Base-by-base conservation (phyloP, 306 rosid species). In the Citrullus amarus region DNA sequence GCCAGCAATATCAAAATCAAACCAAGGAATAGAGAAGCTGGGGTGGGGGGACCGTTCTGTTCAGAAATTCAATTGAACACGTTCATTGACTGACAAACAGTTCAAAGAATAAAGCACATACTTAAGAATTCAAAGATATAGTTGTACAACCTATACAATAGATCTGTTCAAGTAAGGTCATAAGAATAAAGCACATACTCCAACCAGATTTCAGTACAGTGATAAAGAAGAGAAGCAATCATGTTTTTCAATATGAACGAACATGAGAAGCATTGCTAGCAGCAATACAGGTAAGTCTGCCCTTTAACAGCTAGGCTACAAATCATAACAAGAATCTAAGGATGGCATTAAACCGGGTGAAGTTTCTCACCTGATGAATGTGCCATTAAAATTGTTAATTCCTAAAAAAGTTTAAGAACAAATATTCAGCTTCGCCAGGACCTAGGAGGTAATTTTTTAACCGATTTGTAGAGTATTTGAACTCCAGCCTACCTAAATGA, bases 1-100 rank as follows among this genome's bases (percentile, higher is more conserved):
- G 43, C 77, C 77, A 72, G 59, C 39, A 51, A 72, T 72, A 48
- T 50, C 60, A 50, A 46, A 72, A 50, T 50, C 77, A 50, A 50
- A 72, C 60, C 58, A 72, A 48, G 60, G 43, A 50, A 72, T 50
- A 72, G 43, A 72, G 77, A 72, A 50, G 60, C 59, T 20, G 75
- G 56, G 75, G 75, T 13, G 55, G 34, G 75, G 72, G 75, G 11
- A 20, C 75, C 55, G 32, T 69, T 69, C 56, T 43, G 38, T 69
- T 69, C 36, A 44, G 55, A 69, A 69, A 67, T 20, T 70, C 57
- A 70, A 43, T 20, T 70, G 15, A 44, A 44, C 57, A 70, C 38
- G 76, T 70, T 46, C 20, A 41, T 70, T 22, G n/a, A 44, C 56
- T 71, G 57, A 25, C 76, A 46, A 25, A 72, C 22, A 8, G 60